Conservation (phyloP, 305 asterid genomes). For the Fraxinus baroniana region DNA sequence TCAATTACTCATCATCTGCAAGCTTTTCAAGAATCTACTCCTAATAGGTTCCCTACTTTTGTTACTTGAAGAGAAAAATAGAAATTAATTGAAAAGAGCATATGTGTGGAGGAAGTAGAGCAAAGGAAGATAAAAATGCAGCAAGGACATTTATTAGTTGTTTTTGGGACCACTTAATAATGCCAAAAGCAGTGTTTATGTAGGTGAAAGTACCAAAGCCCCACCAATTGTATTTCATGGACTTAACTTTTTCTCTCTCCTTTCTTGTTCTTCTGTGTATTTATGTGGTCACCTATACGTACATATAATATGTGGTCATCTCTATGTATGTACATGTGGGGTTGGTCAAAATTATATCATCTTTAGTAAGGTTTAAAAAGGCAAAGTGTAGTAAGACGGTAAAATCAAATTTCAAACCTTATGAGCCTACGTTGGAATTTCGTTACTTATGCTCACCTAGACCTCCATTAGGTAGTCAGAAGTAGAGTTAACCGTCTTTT, state of each 20-base stretch:
- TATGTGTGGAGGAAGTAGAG: not conserved
- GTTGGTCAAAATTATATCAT: not conserved
- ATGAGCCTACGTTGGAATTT: not conserved
- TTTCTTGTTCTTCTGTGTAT: not conserved
- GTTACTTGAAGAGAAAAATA: not conserved
- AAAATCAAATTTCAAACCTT: not conserved
- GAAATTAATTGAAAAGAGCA: not conserved
- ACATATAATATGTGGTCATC: no score
- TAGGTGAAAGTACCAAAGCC: not conserved
- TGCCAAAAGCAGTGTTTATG: conserved; percentile 25
- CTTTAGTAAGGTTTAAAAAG: not conserved
- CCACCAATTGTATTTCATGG: conserved; percentile 26
- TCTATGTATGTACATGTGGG: not conserved
- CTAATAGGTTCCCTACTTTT: not conserved
- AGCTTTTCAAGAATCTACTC: not conserved
- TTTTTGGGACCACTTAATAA: not conserved
- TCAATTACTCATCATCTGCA: not conserved
- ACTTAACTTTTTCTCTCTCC: not conserved
- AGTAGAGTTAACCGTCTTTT: not conserved
- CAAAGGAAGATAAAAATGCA: conserved; percentile 14
- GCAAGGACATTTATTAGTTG: not conserved
- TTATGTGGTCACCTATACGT: not conserved
- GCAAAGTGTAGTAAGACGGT: not conserved
- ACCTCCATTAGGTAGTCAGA: not conserved
- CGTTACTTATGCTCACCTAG: not conserved